phyloP scores from a whole-genome alignment of 176 grass and related monocot genomes.

The Saccharum spontaneum region DNA sequence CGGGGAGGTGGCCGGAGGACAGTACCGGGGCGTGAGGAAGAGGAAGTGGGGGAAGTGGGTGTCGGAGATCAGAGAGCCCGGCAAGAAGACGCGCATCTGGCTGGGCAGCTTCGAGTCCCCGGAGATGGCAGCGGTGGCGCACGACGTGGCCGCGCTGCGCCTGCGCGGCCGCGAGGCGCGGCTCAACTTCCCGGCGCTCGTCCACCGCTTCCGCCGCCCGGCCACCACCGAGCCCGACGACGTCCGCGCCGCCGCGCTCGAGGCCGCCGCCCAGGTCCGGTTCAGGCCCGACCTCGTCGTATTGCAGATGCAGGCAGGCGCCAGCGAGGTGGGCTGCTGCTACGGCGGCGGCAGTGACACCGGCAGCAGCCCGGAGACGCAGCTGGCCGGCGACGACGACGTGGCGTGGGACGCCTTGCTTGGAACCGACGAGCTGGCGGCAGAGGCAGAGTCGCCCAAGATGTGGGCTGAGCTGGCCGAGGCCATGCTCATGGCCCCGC shows the following conservation, averaged over 20 bases:
- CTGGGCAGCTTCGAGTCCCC: conserved; percentile 93
- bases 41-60: conserved; percentile 97
- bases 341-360: not conserved
- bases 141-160: conserved; percentile 77
- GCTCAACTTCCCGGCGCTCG: conserved; percentile 76
- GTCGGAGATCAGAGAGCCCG: conserved; percentile 95
- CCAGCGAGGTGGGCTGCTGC: not conserved
- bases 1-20: conserved; percentile 2
- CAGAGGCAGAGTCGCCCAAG: conserved; percentile 54
- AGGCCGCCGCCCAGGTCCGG: conserved; percentile 60
- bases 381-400: not conserved
- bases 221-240: conserved; percentile 68
- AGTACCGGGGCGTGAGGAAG: conserved; percentile 87
- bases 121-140: conserved; percentile 91
- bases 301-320: not conserved
- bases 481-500: conserved; percentile 83
- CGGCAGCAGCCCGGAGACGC: not conserved
- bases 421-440: conserved; percentile 51
- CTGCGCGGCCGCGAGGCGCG: conserved; percentile 63
- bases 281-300: conserved; percentile 42
- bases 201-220: conserved; percentile 58
- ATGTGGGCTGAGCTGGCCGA: conserved; percentile 91
- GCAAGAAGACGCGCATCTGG: conserved; percentile 97
- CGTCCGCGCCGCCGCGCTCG: conserved; percentile 77
- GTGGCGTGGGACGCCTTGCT: conserved; percentile 34